Evolutionary conservation across 169 alveolate species (phyloP), one percentile per base, ranked within the genome.

Genomic region (Babesia microti): DNA sequence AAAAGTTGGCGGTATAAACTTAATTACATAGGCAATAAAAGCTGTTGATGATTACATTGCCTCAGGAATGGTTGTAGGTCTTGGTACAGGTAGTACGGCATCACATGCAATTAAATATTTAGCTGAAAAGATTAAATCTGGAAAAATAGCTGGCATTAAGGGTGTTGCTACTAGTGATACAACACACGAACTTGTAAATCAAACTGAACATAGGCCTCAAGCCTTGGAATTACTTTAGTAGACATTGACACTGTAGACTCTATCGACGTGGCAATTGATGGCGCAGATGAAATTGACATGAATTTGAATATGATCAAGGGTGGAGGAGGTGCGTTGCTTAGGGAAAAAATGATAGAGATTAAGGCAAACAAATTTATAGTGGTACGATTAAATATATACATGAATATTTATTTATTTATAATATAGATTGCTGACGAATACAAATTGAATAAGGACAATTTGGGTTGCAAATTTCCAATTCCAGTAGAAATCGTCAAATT

Each of bases 41-140:
- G 89, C 91, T 19, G 89, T 83, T 5, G 88, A 83, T 47, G 71
- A 41, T 14, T 79, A 60, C 54, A 81, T 83, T 18, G 54, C 47
- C 29, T 44, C 66, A 6, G 78, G 72, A 36, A 72, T 71, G 82
- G 42, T 72, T 11, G 69, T 83, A 3, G 89, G 87, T 12, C 76
- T 83, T 9, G 91, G 91, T 6, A 83, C 91, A 2, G 91, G 91
- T 0, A 24, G 83, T 7, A 83, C 91, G 1, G 81, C 84, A 6
- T 37, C 63, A 15, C 70, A 68, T 33, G 89, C 83, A 0, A 72
- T 80, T n/a, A 70, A 79, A 34, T 48, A 86, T n/a, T 29, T 83
- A 33, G 91, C 75, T 1, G 54, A 59, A 30, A 54, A 35, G 23
- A 39, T 79, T 19, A 23, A 59, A 30, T 36, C 34, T 17, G 87